Evolutionary conservation across 164 flowering plant genomes (phyloP), one percentile per base, ranked within the genome.

Genomic region (Platanus orientalis): DNA sequence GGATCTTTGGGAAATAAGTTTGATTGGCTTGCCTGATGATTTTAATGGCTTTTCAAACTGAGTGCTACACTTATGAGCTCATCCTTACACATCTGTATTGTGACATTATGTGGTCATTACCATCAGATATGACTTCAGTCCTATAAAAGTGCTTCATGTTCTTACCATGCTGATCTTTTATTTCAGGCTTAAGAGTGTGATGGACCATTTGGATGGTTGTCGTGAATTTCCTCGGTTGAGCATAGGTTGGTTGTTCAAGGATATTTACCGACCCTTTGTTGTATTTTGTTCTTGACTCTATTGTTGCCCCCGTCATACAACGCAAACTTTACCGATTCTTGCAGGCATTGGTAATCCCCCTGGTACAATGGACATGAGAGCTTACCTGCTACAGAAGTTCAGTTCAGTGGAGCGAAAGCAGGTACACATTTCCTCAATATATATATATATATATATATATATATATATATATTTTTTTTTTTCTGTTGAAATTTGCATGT

Each of bases 261-360:
- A 51, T 28, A 55, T 54, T 67, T 26, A 47, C 44, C 19, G 27
- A 25, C 7, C 34, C 0, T 45, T 59, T 0, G 7, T 59, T 17
- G 17, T 58, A 14, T 40, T 58, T 23, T 21, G 19, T 24, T 40
- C 21, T 12, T 54, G 2, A 13, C n/a, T 24, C 16, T 17, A 5
- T 70, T 13, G 1, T 23, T 28, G 40, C 9, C 3, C 7, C 7
- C 19, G 25, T 6, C 45, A 3, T 51, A 25, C 13, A 42, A 39
- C 40, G 20, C 40, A 34, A 47, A 57, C 29, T 17, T 44, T 48
- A 32, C 28, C 42, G 21, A 34, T 67, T 19, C 28, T 59, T 64
- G 36, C 78, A 89, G 99, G 97, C 16, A 82, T 94, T 67, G 97
- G 99, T 26, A 86, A 84, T 63, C 96, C 97, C 62, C 97, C 99